Evolutionary conservation across 208 protist genomes (phyloP), one percentile per base, ranked within the genome.

Genomic region (Vickermania ingenoplastis): DNA sequence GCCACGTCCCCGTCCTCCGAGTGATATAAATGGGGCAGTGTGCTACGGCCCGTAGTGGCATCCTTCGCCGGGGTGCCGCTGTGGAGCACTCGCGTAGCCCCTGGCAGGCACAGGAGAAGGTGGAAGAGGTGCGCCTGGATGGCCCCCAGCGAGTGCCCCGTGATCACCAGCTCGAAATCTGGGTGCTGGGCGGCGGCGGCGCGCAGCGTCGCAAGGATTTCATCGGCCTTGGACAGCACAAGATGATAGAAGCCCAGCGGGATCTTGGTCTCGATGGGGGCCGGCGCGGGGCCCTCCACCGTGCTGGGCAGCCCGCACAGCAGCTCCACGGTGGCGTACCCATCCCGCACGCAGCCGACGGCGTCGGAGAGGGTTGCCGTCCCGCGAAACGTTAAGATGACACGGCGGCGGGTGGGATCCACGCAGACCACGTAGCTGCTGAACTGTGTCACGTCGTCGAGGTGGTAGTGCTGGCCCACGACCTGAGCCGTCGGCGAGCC

Each of bases 61-160:
- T 53, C 30, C 53, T 50, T 11, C 57, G 59, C 7, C 54, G 63
- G 2, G 48, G 61, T 59, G 50, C 50, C 22, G 54, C 29, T 60
- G 62, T 58, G 36, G 30, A 64, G 28, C n/a, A n/a, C n/a, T n/a
- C n/a, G n/a, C n/a, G n/a, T n/a, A n/a, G n/a, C n/a, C n/a, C n/a
- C n/a, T 26, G 64, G 56, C 50, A 79, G 59, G 50, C 74, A 78
- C 61, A 79, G 87, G 2, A 90, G 60, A 1, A 93, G 65, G 59
- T 90, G 81, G 55, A 91, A 93, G 41, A 93, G 59, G 51, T 67
- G 78, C 5, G 86, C 86, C 69, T 79, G 58, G 27, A 83, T 69
- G 48, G 73, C 86, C 21, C 86, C 86, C 45, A 93, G 83, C 27
- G 83, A 93, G 71, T 93, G 86, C 3, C 86, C 86, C 7, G 84